Evolutionary conservation across 2,329 filamentous ascomycete species (phyloP), one percentile per base, ranked within the genome.

Genomic region (Penicillium sp.): DNA sequence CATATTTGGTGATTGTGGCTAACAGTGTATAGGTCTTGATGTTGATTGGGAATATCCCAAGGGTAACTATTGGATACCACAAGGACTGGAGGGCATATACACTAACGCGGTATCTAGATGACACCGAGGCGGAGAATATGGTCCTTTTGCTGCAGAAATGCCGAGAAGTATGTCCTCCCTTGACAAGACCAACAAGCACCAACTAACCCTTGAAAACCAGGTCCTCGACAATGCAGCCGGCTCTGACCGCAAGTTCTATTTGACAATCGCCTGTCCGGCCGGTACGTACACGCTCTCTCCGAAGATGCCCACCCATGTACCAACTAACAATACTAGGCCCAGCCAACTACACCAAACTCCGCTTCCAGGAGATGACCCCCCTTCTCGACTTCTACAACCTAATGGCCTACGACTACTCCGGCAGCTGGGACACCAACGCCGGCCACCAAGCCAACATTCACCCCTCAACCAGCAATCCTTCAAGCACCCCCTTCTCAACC

Each of bases 331-430:
- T 75, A 16, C 74, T 44, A 65, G 73, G 75, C 11, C 65, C 75
- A 0, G 53, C 58, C 14, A 71, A 77, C 56, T 78, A 77, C 58
- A 64, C 72, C 29, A 68, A 63, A 13, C 60, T 79, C 46, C 65
- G 71, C n/a, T 64, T 78, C 9, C 56, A 61, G 4, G 68, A 63
- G 12, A 78, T 79, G 75, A 69, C 76, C 56, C 41, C 63, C 12
- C 68, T 75, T 39, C 66, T 80, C 6, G 77, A 79, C 52, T 79
- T 79, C 61, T 79, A 76, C 69, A 79, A 80, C 52, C 62, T 74
- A 11, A 95, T 95, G 89, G 87, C 86, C 1, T 95, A 93, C 69
- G 89, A 95, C 69, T 93, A 84, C 63, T 84, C 89, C 10, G 92
- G 92, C 2, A 85, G 83, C 3, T 96, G 89, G 90, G 87, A 90